phyloP scores from a whole-genome alignment of 2,329 filamentous ascomycete species.

The Chrysosphaeria jannelii region DNA sequence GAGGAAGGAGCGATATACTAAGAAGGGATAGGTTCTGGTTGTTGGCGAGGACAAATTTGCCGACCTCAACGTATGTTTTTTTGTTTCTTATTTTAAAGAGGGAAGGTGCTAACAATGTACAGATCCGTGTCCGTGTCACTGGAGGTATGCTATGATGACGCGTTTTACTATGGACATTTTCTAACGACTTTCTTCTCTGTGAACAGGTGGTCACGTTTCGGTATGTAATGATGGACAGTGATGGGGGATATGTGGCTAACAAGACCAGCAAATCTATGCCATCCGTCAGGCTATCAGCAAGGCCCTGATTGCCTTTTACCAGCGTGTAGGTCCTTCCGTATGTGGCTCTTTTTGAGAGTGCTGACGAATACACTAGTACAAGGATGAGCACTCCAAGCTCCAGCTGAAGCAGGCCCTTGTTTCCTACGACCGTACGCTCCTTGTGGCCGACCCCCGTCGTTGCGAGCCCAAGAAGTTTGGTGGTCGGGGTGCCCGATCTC shows the following conservation, averaged over 20 bases:
- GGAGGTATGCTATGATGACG: constrained; percentile 34
- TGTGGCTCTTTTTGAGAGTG: background rate
- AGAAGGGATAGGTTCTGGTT: constrained; percentile 41
- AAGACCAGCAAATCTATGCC: constrained; percentile 27
- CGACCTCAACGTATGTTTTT: constrained; percentile 31
- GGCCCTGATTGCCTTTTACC: constrained; percentile 24
- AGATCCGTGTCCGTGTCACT: constrained; percentile 75
- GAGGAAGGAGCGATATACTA: too few relatives aligned
- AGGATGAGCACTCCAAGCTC: constrained; percentile 99
- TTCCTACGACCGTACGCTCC: constrained; percentile 36
- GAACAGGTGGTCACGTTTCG: constrained; percentile 5
- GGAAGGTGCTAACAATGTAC: constrained; percentile 1
- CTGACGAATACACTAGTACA: constrained; percentile 43
- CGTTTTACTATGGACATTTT: background rate
- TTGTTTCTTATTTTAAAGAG: too few relatives aligned
- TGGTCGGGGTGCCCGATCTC: constrained; percentile 75
- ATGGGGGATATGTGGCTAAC: too few relatives aligned
- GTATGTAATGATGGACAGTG: constrained; percentile 3
- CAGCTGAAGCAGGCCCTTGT: constrained; percentile 90
- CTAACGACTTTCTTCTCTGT: constrained; percentile 10
- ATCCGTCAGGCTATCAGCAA: constrained; percentile 98
- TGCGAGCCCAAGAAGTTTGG: constrained; percentile 98
- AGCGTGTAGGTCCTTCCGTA: constrained; percentile 15
- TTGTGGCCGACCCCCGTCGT: constrained; percentile 96
- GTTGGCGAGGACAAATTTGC: constrained; percentile 56